phyloP scores from a whole-genome alignment of 805 yeast species.

The Komagataella pastoris region DNA sequence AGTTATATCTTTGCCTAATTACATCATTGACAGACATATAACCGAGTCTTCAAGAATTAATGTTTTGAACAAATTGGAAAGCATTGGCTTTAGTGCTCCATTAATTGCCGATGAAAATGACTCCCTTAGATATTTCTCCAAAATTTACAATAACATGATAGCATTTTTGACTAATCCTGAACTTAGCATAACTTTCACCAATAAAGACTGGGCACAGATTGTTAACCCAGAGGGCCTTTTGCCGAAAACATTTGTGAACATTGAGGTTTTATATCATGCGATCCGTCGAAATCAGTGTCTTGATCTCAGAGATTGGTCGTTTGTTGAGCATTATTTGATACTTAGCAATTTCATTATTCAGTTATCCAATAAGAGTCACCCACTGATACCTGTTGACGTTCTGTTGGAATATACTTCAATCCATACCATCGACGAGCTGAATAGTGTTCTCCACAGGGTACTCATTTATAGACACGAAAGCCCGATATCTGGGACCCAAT shows the following conservation, averaged over 20 bases:
- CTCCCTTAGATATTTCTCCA: slow-evolving; percentile 16
- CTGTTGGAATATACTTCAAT: slow-evolving; percentile 1
- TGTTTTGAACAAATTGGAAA: slow-evolving; percentile 28
- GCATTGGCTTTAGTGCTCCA: slow-evolving; percentile 16
- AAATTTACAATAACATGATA: slow-evolving; percentile 18
- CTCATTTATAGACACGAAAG: not conserved
- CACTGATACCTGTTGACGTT: slow-evolving; percentile 13
- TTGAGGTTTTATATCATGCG: slow-evolving; percentile 33
- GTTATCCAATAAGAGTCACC: slow-evolving; percentile 12
- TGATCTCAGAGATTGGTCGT: slow-evolving; percentile 43
- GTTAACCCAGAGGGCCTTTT: slow-evolving; percentile 12
- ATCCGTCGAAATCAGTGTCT: slow-evolving; percentile 32
- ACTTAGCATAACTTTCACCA: slow-evolving; percentile 10
- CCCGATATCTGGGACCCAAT: slow-evolving; percentile 4
- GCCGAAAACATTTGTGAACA: slow-evolving; percentile 14
- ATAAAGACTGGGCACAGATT: slow-evolving; percentile 14
- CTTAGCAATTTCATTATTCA: slow-evolving; percentile 12
- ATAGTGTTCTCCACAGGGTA: slow-evolving; percentile 5
- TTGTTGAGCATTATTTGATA: slow-evolving; percentile 21
- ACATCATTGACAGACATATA: slow-evolving; percentile 37
- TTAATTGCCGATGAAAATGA: slow-evolving; percentile 9
- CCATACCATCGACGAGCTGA: not conserved
- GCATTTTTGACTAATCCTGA: slow-evolving; percentile 15
- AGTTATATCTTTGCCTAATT: slow-evolving; percentile 65
- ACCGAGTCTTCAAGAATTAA: slow-evolving; percentile 34